A percentile compares a stretch with the other conserved stretches of the same genome.
These are phyloP conservation scores for Oryza longistaminata DNA, from an alignment of 176 grass and related monocot genomes.

Conservation along the genomic window DNA sequence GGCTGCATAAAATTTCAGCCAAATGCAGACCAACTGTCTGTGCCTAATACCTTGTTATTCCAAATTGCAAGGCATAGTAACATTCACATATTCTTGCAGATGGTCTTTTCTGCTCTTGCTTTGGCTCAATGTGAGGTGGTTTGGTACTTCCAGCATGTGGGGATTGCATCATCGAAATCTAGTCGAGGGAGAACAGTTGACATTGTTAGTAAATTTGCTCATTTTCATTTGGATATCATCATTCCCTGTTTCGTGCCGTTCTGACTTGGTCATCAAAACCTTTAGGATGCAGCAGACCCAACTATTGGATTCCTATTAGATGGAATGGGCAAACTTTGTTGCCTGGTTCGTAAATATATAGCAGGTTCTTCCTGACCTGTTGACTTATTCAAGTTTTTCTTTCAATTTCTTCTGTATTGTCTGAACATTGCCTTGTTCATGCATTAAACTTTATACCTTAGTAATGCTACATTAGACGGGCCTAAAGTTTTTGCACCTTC, in stretches of 20 bases:
- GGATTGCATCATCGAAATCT: conserved; percentile 79
- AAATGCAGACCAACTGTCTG: conserved; percentile 18
- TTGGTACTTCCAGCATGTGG: conserved; percentile 98
- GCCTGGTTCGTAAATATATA: conserved; percentile 94
- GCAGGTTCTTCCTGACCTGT: conserved; percentile 61
- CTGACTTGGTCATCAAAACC: conserved; percentile 39
- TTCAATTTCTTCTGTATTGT: conserved; percentile 6
- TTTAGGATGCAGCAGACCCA: conserved; percentile 91
- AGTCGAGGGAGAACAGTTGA: conserved; percentile 80
- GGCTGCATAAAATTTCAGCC: not conserved
- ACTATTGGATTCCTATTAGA: conserved; percentile 95
- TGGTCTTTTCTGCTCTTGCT: conserved; percentile 99
- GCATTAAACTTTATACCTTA: conserved; percentile 7
- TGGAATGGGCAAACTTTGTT: conserved; percentile 93
- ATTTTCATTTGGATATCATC: conserved; percentile 27
- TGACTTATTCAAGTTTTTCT: conserved; percentile 14
- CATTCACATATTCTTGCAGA: conserved; percentile 52
- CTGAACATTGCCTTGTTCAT: conserved; percentile 6
- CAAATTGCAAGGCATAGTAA: not conserved
- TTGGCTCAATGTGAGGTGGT: conserved; percentile 87
- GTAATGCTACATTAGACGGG: not conserved
- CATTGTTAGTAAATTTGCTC: conserved; percentile 63
- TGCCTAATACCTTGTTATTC: conserved; percentile 12
- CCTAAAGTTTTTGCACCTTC: conserved; percentile 4
- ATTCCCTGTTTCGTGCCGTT: conserved; percentile 14